Percentiles rank a stretch among this genome's conserved stretches.
phyloP scores from a whole-genome alignment of 306 rosid species.

The Cucumis melo region DNA sequence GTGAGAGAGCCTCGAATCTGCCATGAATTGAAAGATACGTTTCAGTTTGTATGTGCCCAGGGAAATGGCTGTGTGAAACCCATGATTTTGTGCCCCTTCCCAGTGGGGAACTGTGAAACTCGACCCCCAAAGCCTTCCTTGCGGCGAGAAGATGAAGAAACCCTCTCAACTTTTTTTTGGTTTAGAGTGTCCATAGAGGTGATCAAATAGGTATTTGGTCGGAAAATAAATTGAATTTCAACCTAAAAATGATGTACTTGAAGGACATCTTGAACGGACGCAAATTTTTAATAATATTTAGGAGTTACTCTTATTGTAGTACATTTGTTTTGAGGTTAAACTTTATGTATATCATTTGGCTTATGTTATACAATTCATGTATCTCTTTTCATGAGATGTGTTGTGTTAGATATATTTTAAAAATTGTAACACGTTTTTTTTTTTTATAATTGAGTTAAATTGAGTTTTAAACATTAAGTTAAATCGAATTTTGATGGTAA shows the following conservation, averaged over 20 bases:
- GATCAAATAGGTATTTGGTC: too few relatives aligned
- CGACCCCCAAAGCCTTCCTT: constrained; percentile 22
- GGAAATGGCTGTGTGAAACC: constrained; percentile 16
- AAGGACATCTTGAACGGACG: background rate
- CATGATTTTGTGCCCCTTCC: constrained; percentile 15
- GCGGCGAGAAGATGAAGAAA: too few relatives aligned
- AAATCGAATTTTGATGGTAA: too few relatives aligned
- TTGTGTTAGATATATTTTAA: background rate
- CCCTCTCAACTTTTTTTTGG: too few relatives aligned
- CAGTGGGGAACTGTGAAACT: background rate
- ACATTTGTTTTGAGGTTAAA: too few relatives aligned
- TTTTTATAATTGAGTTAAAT: background rate
- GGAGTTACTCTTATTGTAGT: too few relatives aligned
- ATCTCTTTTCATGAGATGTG: background rate
- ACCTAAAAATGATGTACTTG: too few relatives aligned
- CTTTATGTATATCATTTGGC: background rate
- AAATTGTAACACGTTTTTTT: background rate
- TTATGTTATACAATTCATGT: background rate
- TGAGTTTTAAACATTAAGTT: background rate
- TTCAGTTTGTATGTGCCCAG: constrained; percentile 13
- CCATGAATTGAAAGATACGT: constrained; percentile 27
- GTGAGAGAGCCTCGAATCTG: constrained; percentile 3
- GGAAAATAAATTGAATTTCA: too few relatives aligned
- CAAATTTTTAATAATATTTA: background rate
- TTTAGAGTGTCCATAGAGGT: too few relatives aligned